These are phyloP conservation scores for Bonia amplexicaulis DNA, from an alignment of 176 grass and related monocot genomes.

Conservation along the genomic window DNA sequence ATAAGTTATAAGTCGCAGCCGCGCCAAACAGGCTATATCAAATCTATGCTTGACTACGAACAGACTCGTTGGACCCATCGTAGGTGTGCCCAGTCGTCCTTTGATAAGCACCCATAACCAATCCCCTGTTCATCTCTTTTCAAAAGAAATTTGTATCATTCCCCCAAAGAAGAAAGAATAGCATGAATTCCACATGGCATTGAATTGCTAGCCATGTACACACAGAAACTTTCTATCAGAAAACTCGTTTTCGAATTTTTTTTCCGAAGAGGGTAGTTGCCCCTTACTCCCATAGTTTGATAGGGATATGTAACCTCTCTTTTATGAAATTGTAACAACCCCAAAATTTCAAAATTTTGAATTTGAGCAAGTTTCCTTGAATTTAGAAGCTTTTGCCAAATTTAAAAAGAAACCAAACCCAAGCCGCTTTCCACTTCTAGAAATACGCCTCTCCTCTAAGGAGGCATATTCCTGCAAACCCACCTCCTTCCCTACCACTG, in stretches of 20 bases:
- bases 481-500: too few relatives aligned
- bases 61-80: neutral
- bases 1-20: too few relatives aligned
- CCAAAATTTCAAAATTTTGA: too few relatives aligned
- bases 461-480: too few relatives aligned
- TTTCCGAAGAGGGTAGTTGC: neutral
- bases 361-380: too few relatives aligned
- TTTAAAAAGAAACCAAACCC: too few relatives aligned
- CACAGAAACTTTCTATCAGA: neutral
- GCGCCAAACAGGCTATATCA: too few relatives aligned
- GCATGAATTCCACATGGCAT: neutral
- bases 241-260: conserved; percentile 2
- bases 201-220: neutral
- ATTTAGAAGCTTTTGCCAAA: too few relatives aligned
- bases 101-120: conserved; percentile 8
- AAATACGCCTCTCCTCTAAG: too few relatives aligned
- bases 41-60: neutral
- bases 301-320: neutral
- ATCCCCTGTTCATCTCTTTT: neutral
- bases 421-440: too few relatives aligned
- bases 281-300: neutral
- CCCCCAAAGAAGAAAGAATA: neutral
- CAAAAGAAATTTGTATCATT: neutral
- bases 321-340: neutral
- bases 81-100: neutral